Conservation (phyloP, 164 flowering plant species). For the Liriodendron chinense region DNA sequence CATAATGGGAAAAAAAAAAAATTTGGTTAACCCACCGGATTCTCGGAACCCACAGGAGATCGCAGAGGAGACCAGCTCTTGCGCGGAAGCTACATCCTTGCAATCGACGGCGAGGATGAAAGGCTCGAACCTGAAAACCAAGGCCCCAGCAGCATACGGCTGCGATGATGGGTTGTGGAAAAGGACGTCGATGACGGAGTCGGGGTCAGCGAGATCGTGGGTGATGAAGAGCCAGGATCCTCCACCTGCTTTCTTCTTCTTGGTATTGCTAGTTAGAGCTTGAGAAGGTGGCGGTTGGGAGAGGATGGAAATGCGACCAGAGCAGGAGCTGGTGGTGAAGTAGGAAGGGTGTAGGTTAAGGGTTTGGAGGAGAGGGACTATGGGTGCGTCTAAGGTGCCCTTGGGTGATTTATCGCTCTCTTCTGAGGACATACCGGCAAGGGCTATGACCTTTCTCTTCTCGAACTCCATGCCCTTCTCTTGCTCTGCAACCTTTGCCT, state of each 20-base stretch:
- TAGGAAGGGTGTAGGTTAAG: conserved; percentile 63
- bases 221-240: conserved; percentile 78
- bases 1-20: neutral
- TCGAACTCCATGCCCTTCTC: conserved; percentile 58
- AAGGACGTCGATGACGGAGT: conserved; percentile 41
- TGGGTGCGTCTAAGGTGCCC: conserved; percentile 68
- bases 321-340: conserved; percentile 97
- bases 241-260: conserved; percentile 58
- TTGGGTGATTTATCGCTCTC: conserved; percentile 79
- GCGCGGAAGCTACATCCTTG: conserved; percentile 51
- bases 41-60: conserved; percentile 75
- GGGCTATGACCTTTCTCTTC: conserved; percentile 61
- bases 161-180: conserved; percentile 25
- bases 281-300: conserved; percentile 41
- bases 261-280: conserved; percentile 7
- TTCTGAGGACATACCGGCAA: conserved; percentile 45
- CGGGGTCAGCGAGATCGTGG: conserved; percentile 61
- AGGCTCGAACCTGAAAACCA: conserved; percentile 86
- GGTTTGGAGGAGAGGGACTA: conserved; percentile 62
- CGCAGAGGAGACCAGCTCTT: conserved; percentile 58
- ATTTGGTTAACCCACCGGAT: conserved; percentile 34
- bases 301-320: conserved; percentile 91
- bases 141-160: conserved; percentile 18
- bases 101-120: conserved; percentile 81
- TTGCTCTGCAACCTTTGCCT: too few species aligned